Conservation (phyloP, 1,139 yeast species). For the Torulaspora globosa region DNA sequence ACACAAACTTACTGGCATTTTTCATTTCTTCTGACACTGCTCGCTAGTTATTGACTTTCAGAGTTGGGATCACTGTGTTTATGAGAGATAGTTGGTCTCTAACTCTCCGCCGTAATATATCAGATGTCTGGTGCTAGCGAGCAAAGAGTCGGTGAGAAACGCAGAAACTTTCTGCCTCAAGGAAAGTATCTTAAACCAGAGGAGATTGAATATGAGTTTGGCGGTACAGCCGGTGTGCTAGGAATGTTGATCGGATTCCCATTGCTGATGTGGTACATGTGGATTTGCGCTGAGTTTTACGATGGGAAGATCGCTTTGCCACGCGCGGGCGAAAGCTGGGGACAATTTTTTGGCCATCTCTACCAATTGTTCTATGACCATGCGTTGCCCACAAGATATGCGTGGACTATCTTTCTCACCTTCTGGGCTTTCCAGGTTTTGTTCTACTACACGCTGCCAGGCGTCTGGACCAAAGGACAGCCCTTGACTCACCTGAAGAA, state of each 20-base stretch:
- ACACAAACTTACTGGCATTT: not conserved
- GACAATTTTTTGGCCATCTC: constrained; percentile 49
- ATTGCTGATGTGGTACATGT: constrained; percentile 90
- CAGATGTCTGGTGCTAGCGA: not conserved
- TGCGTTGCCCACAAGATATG: constrained; percentile 65
- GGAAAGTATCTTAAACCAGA: constrained; percentile 41
- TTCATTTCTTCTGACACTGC: not conserved
- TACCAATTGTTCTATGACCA: constrained; percentile 42
- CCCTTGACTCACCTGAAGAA: constrained; percentile 77
- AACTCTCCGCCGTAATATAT: not conserved
- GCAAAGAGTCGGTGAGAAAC: constrained; percentile 3
- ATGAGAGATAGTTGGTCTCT: not conserved
- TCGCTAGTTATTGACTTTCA: not conserved
- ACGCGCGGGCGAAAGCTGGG: constrained; percentile 52
- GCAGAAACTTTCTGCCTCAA: constrained; percentile 32
- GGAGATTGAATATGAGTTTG: constrained; percentile 74
- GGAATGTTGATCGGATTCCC: constrained; percentile 97
- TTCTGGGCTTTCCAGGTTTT: constrained; percentile 68
- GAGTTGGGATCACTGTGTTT: not conserved
- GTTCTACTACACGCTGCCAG: constrained; percentile 86
- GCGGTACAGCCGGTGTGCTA: constrained; percentile 86
- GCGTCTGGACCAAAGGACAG: constrained; percentile 92
- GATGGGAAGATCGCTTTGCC: constrained; percentile 73
- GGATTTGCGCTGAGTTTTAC: constrained; percentile 83
- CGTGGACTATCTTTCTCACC: constrained; percentile 66